A percentile compares a stretch with the other conserved stretches of the same genome.
These are phyloP conservation scores for Clitopilus passeckerianus DNA, from an alignment of 768 basidiomycete genomes.

Conservation along the genomic window DNA sequence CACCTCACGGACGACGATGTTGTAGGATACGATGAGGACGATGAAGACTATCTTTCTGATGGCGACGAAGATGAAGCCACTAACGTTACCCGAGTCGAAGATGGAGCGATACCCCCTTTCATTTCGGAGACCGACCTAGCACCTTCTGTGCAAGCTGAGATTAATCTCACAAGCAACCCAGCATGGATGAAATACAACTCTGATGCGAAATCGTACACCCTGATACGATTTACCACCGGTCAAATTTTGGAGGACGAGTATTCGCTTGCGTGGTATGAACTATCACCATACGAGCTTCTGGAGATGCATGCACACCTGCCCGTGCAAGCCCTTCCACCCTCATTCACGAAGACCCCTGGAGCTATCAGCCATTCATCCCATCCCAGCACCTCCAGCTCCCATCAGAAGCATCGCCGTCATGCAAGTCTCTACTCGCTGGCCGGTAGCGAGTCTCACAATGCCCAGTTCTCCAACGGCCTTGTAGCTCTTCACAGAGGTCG, in stretches of 20 bases:
- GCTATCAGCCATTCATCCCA: not conserved
- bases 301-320: slow-evolving; percentile 49
- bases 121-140: not conserved
- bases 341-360: not conserved
- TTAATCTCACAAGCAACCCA: not conserved
- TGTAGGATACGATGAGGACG: slow-evolving; percentile 26
- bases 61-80: slow-evolving; percentile 9
- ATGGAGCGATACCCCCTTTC: slow-evolving; percentile 1
- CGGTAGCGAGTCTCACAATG: not conserved
- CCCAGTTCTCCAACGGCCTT: not conserved
- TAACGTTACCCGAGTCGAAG: slow-evolving; percentile 1
- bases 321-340: not conserved
- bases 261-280: slow-evolving; percentile 48
- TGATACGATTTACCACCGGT: slow-evolving; percentile 66
- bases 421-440: slow-evolving; percentile 8
- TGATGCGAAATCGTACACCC: slow-evolving; percentile 27
- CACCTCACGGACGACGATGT: not conserved
- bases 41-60: slow-evolving; percentile 22
- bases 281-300: slow-evolving; percentile 61
- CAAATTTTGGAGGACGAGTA: slow-evolving; percentile 68
- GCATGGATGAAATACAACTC: slow-evolving; percentile 8
- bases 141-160: not conserved
- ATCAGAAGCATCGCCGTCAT: slow-evolving; percentile 3
- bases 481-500: not conserved
- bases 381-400: not conserved